A percentile compares a stretch with the other conserved stretches of the same genome.
phyloP scores from a whole-genome alignment of 192 early-diverging fungal genomes.

The Rhizoclosmatium globosum region DNA sequence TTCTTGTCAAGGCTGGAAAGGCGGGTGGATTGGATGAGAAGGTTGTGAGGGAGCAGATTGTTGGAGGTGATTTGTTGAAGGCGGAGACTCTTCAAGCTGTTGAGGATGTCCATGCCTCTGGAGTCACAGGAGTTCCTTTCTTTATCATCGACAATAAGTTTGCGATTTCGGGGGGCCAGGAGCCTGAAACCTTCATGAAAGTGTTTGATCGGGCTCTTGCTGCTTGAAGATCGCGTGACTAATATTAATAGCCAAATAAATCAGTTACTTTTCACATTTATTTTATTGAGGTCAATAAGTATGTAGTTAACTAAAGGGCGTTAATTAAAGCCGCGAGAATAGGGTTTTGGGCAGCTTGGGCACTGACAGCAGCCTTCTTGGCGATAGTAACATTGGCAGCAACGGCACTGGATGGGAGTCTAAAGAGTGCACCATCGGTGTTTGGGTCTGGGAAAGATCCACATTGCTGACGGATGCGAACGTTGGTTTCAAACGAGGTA shows the following conservation, averaged over 20 bases:
- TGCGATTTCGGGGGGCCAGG: constrained; percentile 55
- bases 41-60: constrained; percentile 51
- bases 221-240: too few relatives aligned
- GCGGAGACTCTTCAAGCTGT: constrained; percentile 60
- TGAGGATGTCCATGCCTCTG: constrained; percentile 45
- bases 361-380: background rate
- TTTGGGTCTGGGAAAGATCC: background rate
- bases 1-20: constrained; percentile 63
- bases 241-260: too few relatives aligned
- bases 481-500: background rate
- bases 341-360: background rate
- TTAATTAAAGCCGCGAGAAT: background rate
- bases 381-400: background rate
- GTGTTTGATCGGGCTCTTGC: background rate
- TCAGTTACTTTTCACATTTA: too few relatives aligned
- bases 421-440: background rate
- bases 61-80: constrained; percentile 64
- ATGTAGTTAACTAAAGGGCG: too few relatives aligned
- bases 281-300: too few relatives aligned
- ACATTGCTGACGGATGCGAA: background rate
- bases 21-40: constrained; percentile 66
- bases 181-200: background rate
- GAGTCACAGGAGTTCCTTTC: constrained; percentile 76
- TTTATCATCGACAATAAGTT: constrained; percentile 65
- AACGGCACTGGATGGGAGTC: background rate